Evolutionary conservation across 805 yeast species (phyloP).

Genomic region (Tetrapisispora nanseiensis): DNA sequence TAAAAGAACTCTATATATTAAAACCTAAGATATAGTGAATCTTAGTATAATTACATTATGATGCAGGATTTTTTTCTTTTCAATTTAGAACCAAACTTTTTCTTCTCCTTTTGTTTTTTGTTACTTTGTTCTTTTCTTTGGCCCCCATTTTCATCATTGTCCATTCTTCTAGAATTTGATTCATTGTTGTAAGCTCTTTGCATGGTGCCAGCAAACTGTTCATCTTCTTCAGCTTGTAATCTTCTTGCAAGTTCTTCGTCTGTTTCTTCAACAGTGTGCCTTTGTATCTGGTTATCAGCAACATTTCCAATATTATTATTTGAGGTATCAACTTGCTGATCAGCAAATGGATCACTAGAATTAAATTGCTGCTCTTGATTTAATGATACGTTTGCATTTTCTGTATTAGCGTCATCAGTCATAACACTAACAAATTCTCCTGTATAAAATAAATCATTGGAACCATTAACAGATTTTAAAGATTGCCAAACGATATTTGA

Average conservation of each 20-base stretch:
- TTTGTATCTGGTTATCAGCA: no score
- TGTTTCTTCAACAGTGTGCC: constrained; percentile 20
- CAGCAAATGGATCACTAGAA: constrained; percentile 17
- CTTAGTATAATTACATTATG: constrained; percentile 8
- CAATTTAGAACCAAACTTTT: constrained; percentile 1
- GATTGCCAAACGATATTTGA: constrained; percentile 73
- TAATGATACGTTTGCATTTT: no score
- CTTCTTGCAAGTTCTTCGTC: constrained; percentile 37
- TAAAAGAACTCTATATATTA: not conserved
- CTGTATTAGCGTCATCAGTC: constrained; percentile 7
- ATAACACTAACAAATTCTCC: constrained; percentile 50
- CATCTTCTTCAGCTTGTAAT: constrained; percentile 50
- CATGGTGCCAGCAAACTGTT: constrained; percentile 36
- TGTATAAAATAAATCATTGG: constrained; percentile 56
- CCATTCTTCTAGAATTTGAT: constrained; percentile 2
- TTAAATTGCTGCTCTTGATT: no score
- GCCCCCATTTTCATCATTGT: no score
- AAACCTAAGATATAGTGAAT: no score
- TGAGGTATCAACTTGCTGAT: not conserved
- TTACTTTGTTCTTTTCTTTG: constrained; percentile 4
- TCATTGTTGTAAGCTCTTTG: constrained; percentile 28
- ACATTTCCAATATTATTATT: not conserved
- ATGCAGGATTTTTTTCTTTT: constrained; percentile 11
- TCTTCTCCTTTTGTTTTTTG: constrained; percentile 4
- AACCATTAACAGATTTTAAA: constrained; percentile 55